Evolutionary conservation across 768 basidiomycete species (phyloP).

Genomic region (Mycena galopus): DNA sequence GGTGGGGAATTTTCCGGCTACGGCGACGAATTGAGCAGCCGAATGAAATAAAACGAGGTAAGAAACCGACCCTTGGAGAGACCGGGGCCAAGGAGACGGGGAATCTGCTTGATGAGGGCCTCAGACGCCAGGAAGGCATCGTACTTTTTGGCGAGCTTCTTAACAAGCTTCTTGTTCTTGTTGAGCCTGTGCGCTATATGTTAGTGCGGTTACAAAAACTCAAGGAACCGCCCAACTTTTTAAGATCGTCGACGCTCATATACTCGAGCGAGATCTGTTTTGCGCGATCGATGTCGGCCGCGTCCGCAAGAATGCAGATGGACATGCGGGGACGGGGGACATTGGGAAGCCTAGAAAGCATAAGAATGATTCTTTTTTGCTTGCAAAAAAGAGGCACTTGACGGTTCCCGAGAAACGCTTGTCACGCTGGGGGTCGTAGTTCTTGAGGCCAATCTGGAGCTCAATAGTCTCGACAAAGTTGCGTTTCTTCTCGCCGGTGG

Average conservation of each 20-base stretch:
- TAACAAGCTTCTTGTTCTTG: slow-evolving; percentile 99
- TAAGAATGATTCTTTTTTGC: background rate
- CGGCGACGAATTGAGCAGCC: background rate
- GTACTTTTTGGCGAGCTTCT: slow-evolving; percentile 99
- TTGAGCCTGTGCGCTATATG: slow-evolving; percentile 73
- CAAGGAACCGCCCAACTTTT: slow-evolving; percentile 70
- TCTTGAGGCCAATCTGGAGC: slow-evolving; percentile 96
- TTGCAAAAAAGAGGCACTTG: slow-evolving; percentile 68
- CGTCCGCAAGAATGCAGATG: slow-evolving; percentile 99
- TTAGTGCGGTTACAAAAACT: background rate
- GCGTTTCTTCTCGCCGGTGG: slow-evolving; percentile 90
- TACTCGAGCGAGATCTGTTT: slow-evolving; percentile 98
- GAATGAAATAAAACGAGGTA: background rate
- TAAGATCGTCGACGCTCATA: slow-evolving; percentile 99
- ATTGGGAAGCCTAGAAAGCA: slow-evolving; percentile 81
- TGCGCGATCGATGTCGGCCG: slow-evolving; percentile 97
- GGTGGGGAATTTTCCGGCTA: slow-evolving; percentile 99
- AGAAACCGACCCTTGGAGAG: slow-evolving; percentile 92
- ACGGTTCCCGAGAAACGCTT: slow-evolving; percentile 99
- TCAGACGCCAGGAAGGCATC: slow-evolving; percentile 99
- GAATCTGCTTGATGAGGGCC: slow-evolving; percentile 98
- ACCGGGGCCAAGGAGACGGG: slow-evolving; percentile 99
- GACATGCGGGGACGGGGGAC: slow-evolving; percentile 99
- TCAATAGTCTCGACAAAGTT: slow-evolving; percentile 98
- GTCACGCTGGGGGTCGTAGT: slow-evolving; percentile 99